phyloP scores from a whole-genome alignment of 2,329 filamentous ascomycete species.

The Aureobasidium sp. region DNA sequence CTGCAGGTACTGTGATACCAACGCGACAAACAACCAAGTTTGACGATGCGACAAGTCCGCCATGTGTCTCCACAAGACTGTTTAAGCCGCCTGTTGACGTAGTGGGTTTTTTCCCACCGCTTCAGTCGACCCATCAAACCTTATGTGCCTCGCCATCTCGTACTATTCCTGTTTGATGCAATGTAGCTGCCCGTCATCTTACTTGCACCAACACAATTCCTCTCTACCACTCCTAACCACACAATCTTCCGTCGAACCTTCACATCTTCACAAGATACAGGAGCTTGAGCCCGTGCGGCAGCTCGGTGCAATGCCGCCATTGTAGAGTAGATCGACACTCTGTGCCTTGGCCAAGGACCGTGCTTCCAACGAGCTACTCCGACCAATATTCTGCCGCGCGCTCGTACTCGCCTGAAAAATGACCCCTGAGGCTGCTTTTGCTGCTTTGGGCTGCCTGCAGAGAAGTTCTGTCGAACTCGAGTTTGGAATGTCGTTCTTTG shows the following conservation, averaged over 20 bases:
- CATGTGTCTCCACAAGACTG: slow-evolving; percentile 7
- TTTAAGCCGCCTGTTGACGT: not conserved
- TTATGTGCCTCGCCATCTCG: not conserved
- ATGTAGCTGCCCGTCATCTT: not conserved
- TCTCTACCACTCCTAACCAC: no score
- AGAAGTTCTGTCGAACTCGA: not conserved
- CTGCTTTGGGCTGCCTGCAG: not conserved
- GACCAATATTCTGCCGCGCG: not conserved
- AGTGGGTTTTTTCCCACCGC: not conserved
- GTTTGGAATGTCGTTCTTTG: not conserved
- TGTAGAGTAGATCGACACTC: not conserved
- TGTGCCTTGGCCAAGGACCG: not conserved
- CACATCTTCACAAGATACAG: not conserved
- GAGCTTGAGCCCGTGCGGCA: not conserved
- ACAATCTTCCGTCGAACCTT: not conserved
- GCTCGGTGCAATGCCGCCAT: not conserved
- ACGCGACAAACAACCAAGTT: slow-evolving; percentile 1
- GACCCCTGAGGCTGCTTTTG: not conserved
- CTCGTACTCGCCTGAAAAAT: not conserved
- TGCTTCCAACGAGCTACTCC: not conserved
- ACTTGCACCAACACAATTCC: not conserved
- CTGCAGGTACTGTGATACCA: not conserved
- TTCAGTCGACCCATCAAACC: not conserved
- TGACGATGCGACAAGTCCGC: not conserved
- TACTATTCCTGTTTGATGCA: not conserved